Conservation (phyloP, 352 stramenopile species). For the Pythium volutum region DNA sequence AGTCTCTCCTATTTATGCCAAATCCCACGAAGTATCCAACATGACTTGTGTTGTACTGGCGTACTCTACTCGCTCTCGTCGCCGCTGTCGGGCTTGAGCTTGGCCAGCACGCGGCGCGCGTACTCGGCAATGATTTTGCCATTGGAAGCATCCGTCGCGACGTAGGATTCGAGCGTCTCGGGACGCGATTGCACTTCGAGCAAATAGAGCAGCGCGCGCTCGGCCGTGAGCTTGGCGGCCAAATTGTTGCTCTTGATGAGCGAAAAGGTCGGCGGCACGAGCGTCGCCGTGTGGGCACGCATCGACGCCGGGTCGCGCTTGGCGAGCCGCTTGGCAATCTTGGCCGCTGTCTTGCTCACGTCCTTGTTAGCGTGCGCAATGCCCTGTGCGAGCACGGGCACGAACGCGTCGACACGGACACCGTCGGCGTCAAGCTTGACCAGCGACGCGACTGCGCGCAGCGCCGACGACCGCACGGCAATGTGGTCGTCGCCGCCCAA, state of each 20-base stretch:
- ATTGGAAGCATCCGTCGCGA: conserved; percentile 49
- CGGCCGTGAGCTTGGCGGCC: conserved; percentile 81
- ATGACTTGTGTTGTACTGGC: no score
- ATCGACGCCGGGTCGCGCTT: conserved; percentile 63
- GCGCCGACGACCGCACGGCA: conserved; percentile 46
- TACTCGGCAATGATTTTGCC: conserved; percentile 89
- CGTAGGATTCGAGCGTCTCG: conserved; percentile 74
- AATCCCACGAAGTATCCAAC: no score
- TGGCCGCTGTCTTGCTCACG: conserved; percentile 62
- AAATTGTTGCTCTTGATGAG: conserved; percentile 90
- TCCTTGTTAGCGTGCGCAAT: conserved; percentile 82
- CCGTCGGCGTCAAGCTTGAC: conserved; percentile 47
- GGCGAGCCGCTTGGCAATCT: conserved; percentile 68
- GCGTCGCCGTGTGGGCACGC: conserved; percentile 44
- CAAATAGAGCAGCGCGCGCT: conserved; percentile 84
- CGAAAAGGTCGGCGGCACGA: conserved; percentile 79
- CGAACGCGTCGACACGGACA: conserved; percentile 36
- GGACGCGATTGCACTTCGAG: conserved; percentile 82
- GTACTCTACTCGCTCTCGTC: conserved; percentile 81
- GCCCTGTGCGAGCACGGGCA: conserved; percentile 56
- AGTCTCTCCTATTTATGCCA: not conserved
- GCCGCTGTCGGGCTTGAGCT: conserved; percentile 83
- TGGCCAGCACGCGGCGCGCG: conserved; percentile 79
- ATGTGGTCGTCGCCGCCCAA: conserved; percentile 68
- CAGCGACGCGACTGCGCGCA: conserved; percentile 53